Evolutionary conservation across 2,329 filamentous ascomycete species (phyloP), one percentile per base, ranked within the genome.

Genomic region (Graphiopsis chlorocephala): DNA sequence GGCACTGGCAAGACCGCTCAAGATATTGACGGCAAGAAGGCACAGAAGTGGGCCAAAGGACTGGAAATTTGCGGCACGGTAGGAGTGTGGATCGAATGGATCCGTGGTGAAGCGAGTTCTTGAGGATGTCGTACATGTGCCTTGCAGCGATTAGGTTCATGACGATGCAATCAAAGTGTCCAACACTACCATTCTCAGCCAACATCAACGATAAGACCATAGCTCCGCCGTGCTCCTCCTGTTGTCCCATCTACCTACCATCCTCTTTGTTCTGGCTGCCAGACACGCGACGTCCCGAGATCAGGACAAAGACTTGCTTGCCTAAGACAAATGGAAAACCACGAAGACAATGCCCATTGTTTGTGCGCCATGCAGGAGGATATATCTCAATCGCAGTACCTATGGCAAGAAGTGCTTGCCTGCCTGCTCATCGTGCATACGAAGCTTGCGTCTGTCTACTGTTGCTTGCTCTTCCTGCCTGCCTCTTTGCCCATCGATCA

Each of bases 1-100:
- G 68, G 69, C 15, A 75, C 73, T 3, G 71, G 77, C 38, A 74
- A 71, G 2, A 72, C 74, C 25, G 71, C 71, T 35, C 64, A 65
- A 1, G 75, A 68, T 72, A 69, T 11, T 63, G 70, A 66, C 14
- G 65, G 68, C 56, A 67, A 68, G 61, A 71, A 66, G 20, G 66
- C 66, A 7, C 77, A 73, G 67, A 76, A 76, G 68, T 50, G 84
- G 63, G 79, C 73, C 1, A 76, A 70, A 64, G 82, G 79, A 62
- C 65, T 85, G 64, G 81, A 83, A 59, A 68, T 81, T 4, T 78
- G 74, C 64, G 82, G 79, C 38, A 80, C 85, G 73, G 66, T 85
- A 48, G 80, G 81, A 0, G 74, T 84, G 28, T 85, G 83, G 82
- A 76, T 78, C 10, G 83, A 85, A 74, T 85, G 82, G 80, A 67